phyloP scores from a whole-genome alignment of 345 rosid genomes.

The Citrus unshiu region DNA sequence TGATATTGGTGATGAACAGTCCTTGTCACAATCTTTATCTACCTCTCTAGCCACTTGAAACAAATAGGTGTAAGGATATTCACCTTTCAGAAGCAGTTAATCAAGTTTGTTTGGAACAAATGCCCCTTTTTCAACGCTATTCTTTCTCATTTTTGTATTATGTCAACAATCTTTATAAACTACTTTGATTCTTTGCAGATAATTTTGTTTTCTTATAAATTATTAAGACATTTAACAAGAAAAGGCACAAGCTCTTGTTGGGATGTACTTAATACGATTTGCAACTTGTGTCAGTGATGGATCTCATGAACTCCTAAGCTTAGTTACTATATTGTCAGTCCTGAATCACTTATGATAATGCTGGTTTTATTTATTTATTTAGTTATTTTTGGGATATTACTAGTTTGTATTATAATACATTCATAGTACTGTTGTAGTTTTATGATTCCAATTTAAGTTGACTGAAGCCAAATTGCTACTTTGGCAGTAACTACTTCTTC shows the following conservation, averaged over 20 bases:
- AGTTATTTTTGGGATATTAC: neutral
- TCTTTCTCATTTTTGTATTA: neutral
- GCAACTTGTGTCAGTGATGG: neutral
- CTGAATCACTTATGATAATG: neutral
- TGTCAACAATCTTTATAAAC: neutral
- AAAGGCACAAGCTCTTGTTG: neutral
- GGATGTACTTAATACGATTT: neutral
- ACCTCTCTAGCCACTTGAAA: conserved; percentile 91
- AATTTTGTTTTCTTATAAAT: neutral
- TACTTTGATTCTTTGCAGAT: neutral
- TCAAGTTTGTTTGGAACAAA: too few species aligned
- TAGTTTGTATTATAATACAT: neutral
- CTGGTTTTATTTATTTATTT: neutral
- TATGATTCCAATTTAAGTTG: neutral
- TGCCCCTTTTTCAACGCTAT: neutral
- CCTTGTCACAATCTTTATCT: conserved; percentile 84
- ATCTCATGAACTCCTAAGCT: neutral
- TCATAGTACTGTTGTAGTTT: neutral
- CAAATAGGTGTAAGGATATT: conserved; percentile 68
- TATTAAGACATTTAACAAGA: neutral
- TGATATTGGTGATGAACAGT: conserved; percentile 96
- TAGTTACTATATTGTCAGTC: neutral
- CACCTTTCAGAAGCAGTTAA: too few species aligned
- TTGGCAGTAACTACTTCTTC: conserved; percentile 58
- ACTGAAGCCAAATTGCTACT: neutral